These are phyloP conservation scores for Alternaria arborescens DNA, from an alignment of 2,329 filamentous ascomycete genomes.

Conservation along the genomic window DNA sequence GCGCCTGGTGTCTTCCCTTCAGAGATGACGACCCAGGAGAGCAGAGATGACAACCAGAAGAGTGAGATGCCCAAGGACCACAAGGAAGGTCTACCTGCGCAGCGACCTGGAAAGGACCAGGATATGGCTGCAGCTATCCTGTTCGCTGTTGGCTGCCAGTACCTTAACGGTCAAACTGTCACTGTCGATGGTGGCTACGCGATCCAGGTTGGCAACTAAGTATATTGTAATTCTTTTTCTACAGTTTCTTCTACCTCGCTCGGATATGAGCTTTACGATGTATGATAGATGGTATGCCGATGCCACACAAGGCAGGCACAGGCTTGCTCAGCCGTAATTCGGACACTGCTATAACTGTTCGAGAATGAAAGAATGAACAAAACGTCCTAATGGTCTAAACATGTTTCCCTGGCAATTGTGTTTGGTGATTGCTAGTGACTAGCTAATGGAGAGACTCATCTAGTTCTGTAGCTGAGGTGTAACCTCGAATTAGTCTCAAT, in stretches of 20 bases:
- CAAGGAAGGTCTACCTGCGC: slow-evolving; percentile 60
- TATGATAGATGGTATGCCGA: slow-evolving; percentile 1
- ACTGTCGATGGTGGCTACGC: slow-evolving; percentile 64
- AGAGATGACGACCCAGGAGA: slow-evolving; percentile 65
- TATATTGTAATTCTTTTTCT: background rate
- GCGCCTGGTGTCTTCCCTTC: slow-evolving; percentile 66
- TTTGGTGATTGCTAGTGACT: background rate
- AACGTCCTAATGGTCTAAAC: background rate
- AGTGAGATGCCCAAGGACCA: slow-evolving; percentile 62
- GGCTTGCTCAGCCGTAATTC: background rate
- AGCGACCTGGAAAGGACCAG: slow-evolving; percentile 64
- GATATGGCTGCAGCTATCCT: slow-evolving; percentile 68
- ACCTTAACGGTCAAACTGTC: slow-evolving; percentile 59
- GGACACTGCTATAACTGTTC: background rate
- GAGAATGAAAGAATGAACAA: background rate
- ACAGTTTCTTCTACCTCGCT: slow-evolving; percentile 1
- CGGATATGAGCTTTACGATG: background rate
- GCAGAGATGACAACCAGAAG: slow-evolving; percentile 62
- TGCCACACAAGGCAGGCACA: background rate
- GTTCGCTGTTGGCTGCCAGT: slow-evolving; percentile 61
- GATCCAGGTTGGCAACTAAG: slow-evolving; percentile 46
- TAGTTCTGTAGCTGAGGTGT: too few species aligned
- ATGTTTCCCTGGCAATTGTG: background rate
- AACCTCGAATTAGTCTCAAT: too few species aligned
- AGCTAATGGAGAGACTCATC: too few species aligned